Base-by-base conservation (phyloP, 306 rosid species). In the Senna siamea region DNA sequence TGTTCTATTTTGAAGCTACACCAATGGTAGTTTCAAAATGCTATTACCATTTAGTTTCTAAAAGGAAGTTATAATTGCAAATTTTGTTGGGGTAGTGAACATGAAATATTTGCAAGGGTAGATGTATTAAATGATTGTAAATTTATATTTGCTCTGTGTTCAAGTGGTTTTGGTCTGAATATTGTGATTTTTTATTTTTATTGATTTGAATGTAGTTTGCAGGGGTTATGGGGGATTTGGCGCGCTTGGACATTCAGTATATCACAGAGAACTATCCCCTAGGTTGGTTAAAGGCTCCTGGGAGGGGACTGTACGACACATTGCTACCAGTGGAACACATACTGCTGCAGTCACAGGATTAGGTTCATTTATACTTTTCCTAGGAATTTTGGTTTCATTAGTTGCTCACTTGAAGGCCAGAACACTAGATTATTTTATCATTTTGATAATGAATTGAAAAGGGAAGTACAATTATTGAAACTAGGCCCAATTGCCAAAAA, bases 161-260 rank as follows among this genome's bases (percentile, higher is more conserved):
- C 73, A 46, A 44, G 73, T 53, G 37, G 69, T 51, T 66, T 56
- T 82, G 75, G 69, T 70, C 72, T 76, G 35, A 70, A 63, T 69
- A 76, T 75, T 70, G 66, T 84, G 56, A 80, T 9, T 4, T 37
- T 23, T 35, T 78, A 74, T 82, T 52, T 37, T 18, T 78, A 72
- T 83, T 52, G 57, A 80, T 73, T 84, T 82, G 79, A 68, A 65
- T 77, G 81, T 87, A 91, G 94, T 84, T 81, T 83, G 82, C 95
- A 94, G 98, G 96, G 99, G 99, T 75, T 94, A 92, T 73, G 99
- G 99, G 50, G 99, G 97, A 54, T 94, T 94, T 82, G 99, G 97
- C 72, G 90, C 99, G 8, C 99, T 94, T 75, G 99, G 99, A 69
- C 99, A 94, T 81, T 85, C 91, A 14, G 87, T 89, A 59, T 94